Evolutionary conservation across 306 rosid species (phyloP).

Genomic region (Begonia loranthoides): DNA sequence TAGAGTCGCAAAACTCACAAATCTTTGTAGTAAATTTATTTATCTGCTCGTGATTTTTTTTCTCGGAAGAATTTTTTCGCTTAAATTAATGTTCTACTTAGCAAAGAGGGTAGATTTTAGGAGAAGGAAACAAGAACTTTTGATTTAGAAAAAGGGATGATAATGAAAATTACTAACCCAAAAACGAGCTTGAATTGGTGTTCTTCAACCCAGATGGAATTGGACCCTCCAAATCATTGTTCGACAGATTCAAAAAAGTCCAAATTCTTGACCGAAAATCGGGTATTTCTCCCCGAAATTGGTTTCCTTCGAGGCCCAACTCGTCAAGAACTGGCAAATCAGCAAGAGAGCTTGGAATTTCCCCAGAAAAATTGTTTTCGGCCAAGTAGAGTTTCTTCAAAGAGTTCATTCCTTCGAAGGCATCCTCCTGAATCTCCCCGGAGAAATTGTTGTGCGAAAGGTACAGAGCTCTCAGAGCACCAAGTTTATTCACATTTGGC

Average conservation of each 20-base stretch:
- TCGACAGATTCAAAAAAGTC: conserved; percentile 29
- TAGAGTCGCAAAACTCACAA: too few species aligned
- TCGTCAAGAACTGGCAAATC: conserved; percentile 37
- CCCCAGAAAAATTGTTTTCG: conserved; percentile 37
- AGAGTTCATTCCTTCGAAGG: conserved; percentile 37
- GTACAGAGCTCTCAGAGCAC: conserved; percentile 28
- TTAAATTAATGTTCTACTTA: too few species aligned
- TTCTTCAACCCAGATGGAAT: conserved; percentile 31
- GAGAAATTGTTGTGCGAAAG: conserved; percentile 40
- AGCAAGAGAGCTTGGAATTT: conserved; percentile 47
- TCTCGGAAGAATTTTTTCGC: too few species aligned
- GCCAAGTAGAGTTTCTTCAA: conserved; percentile 42
- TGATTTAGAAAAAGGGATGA: too few species aligned
- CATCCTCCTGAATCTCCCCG: conserved; percentile 34
- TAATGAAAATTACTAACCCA: conserved; percentile 25
- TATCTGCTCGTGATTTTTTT: too few species aligned
- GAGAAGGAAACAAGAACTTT: too few species aligned
- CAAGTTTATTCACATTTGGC: conserved; percentile 36
- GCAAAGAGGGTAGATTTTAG: too few species aligned
- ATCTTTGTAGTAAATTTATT: too few species aligned
- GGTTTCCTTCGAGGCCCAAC: conserved; percentile 43
- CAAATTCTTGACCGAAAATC: conserved; percentile 25
- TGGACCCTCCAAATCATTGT: conserved; percentile 43
- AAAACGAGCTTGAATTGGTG: conserved; percentile 14
- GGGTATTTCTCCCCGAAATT: conserved; percentile 48